Evolutionary conservation across 2,329 filamentous ascomycete species (phyloP).

Genomic region (Diaporthe australafricana): DNA sequence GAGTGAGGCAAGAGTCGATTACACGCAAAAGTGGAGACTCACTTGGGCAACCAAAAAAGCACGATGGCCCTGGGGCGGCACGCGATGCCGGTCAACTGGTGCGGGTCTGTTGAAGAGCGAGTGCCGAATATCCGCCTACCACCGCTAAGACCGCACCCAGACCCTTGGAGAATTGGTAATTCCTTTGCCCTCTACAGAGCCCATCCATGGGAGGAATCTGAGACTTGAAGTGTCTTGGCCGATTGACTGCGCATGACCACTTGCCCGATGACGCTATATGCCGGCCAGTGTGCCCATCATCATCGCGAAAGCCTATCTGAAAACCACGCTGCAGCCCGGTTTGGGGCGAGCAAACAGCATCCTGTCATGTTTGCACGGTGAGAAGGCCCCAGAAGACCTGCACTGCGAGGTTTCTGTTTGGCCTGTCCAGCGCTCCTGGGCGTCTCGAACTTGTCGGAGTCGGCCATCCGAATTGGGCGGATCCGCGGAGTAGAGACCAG

Average conservation of each 20-base stretch:
- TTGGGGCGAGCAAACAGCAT: background rate
- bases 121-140: slow-evolving; percentile 17
- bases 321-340: background rate
- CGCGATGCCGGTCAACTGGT: slow-evolving; percentile 20
- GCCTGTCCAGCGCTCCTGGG: background rate
- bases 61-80: background rate
- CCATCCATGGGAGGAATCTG: background rate
- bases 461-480: background rate
- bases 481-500: background rate
- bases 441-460: slow-evolving; percentile 4
- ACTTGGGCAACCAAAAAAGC: background rate
- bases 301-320: slow-evolving; percentile 15
- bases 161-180: slow-evolving; percentile 9
- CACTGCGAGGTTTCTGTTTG: background rate
- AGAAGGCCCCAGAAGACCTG: background rate
- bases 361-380: background rate
- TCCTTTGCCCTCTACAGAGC: background rate
- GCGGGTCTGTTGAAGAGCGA: slow-evolving; percentile 4
- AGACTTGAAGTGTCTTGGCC: slow-evolving; percentile 8
- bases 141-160: slow-evolving; percentile 5
- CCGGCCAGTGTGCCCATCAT: slow-evolving; percentile 13
- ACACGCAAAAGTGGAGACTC: slow-evolving; percentile 24
- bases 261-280: slow-evolving; percentile 8
- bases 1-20: slow-evolving; percentile 15
- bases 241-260: background rate